Base-by-base conservation (phyloP, 441 rosid genomes). In the Populus hybrid region DNA sequence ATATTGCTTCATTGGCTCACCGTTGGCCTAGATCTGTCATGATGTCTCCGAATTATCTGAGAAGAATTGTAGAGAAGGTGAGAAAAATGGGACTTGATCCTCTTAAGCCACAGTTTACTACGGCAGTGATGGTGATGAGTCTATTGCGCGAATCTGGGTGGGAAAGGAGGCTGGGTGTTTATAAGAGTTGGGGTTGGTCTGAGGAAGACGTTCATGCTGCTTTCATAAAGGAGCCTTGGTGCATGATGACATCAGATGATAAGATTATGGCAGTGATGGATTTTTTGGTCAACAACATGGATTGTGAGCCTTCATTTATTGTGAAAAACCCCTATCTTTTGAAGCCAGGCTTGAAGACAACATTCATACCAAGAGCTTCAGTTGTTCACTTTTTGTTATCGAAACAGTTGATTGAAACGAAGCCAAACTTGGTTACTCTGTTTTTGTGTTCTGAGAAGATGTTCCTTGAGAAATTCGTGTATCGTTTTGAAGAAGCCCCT, bases 51-150 rank as follows among this genome's bases (percentile, higher is more conserved):
- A 21, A 32, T 18, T 28, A 16, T 1, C 24, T 70, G 12, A 35
- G 34, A 11, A 67, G 40, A 0, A 2, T 34, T 21, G 78, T 73
- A 67, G 72, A 73, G 12, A 34, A 65, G 46, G 75, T 69, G 36
- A 77, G 21, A 21, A n/a, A 24, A 64, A 81, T 81, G 75, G 83
- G 83, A 19, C 69, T 74, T 28, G 23, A 70, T 50, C 80, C 78
- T 69, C 26, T 1, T 57, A 81, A 64, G 66, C 1, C 18, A 0
- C 11, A 14, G 11, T 81, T 77, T 46, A 32, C 74, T 24, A 4
- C 1, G 14, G 83, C 80, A 59, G 46, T 79, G 10, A 19, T 0
- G 5, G 59, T 24, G 6, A 9, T 71, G 34, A 67, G 6, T 76
- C 79, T 18, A 71, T 0, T 11, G 0, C 50, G 14, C 7, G 30